Base-by-base conservation (phyloP, 345 rosid genomes). In the Abelmoschus esculentus region DNA sequence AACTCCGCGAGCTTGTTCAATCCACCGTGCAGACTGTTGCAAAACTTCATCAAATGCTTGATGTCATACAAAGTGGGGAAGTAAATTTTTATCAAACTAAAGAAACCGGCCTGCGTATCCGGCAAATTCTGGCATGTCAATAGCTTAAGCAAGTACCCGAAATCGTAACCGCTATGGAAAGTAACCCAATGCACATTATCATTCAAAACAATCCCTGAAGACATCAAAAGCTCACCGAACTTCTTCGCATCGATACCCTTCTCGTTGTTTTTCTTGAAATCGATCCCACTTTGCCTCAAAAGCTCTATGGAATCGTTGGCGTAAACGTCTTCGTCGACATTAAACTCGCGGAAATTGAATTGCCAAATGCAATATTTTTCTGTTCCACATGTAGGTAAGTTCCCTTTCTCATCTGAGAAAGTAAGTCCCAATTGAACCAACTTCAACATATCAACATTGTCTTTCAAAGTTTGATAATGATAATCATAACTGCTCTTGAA, bases 11-110 rank as follows among this genome's bases (percentile, higher is more conserved):
- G 87, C 85, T 86, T 92, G 81, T 88, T 89, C 78, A 92, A 61
- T 19, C 97, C 98, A 49, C 98, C 98, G 11, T 92, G 97, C 44
- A 92, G 91, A 61, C 96, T 85, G 47, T 89, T 86, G 66, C 97
- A 89, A 70, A 85, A 92, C 96, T 83, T 92, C 91, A 90, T 89
- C 83, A 92, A 66, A 61, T 90, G 90, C 75, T 92, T 92, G 47
- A 92, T 89, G 19, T 92, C 98, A 34, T 92, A 92, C 1, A 92
- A 69, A 0, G 78, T 85, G 0, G 98, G 98, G 44, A 90, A 89
- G 74, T 87, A 92, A 29, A 86, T 79, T 2, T 77, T 83, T 78
- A 87, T 90, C 81, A 87, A 61, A 72, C 76, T 66, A 74, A 92
- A 87, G 61, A 57, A 57, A 2, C 61, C 61, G 13, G 12, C 61